Evolutionary conservation across 2,329 filamentous ascomycete genomes (phyloP), one percentile per base, ranked within the genome.

Genomic region (Talaromyces pinophilus): DNA sequence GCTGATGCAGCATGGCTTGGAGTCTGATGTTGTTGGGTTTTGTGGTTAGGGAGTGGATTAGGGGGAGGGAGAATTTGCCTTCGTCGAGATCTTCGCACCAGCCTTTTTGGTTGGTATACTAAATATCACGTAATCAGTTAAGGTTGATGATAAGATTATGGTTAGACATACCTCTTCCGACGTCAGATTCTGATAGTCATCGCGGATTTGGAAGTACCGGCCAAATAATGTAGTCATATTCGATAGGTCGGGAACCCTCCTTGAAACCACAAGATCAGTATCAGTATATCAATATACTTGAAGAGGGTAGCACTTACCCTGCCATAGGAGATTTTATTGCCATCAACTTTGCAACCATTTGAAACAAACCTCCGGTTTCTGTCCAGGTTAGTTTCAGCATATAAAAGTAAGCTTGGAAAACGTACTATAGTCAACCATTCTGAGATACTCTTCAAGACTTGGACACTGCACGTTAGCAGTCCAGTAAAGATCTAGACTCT

Each of bases 71-170:
- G 30, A 35, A 57, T 38, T 57, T 57, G 17, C 54, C 54, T 57
- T 57, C 54, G 54, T 57, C 54, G n/a, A 57, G 54, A 19, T 57
- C 54, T 11, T 57, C 54, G 30, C 54, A 57, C 17, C 17, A 57
- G 17, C 54, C 54, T 57, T 57, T 57, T 25, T 57, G 30, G 28
- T 38, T 25, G 13, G 54, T 57, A 4, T 57, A 57, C 54, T 57
- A 38, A 1, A 22, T 13, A 22, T 1, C 13, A 25, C 15, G 11
- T 13, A 10, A 7, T 48, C 25, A 48, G 44, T 8, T 17, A 6
- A 8, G 5, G 22, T 28, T 28, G 11, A 28, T 46, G 11, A 3
- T 6, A 7, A 50, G 13, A 44, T 8, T 13, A n/a, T 44, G 17
- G 40, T 11, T 13, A 19, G 48, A 10, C 4, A 30, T 54, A 54